These are phyloP conservation scores for Tanozyma kutaoensis DNA, from an alignment of 805 yeast species.

Conservation along the genomic window DNA sequence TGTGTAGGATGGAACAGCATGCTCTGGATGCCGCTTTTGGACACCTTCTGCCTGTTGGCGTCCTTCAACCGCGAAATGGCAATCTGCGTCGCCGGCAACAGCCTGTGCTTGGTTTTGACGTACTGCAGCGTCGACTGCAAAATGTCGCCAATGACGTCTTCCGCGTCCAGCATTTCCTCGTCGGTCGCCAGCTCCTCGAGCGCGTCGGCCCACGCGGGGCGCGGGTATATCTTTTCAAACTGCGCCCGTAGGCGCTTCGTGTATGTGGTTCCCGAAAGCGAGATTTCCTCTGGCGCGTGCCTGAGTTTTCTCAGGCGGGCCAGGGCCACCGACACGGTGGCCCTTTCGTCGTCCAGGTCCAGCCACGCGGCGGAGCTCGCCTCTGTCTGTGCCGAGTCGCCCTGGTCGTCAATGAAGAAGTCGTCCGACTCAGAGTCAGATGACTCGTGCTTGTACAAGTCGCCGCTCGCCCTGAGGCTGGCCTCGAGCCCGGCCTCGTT, in stretches of 20 bases:
- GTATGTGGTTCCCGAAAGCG: constrained; percentile 48
- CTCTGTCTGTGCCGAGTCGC: constrained; percentile 30
- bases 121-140: constrained; percentile 22
- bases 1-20: constrained; percentile 74
- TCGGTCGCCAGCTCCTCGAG: constrained; percentile 10
- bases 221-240: constrained; percentile 59
- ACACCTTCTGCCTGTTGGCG: constrained; percentile 58
- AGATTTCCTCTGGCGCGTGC: constrained; percentile 36
- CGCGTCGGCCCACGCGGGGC: constrained; percentile 68
- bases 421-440: constrained; percentile 22
- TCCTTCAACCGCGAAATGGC: constrained; percentile 79
- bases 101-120: constrained; percentile 29
- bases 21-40: constrained; percentile 76
- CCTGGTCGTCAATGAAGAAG: constrained; percentile 32
- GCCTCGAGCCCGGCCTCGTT: constrained; percentile 63
- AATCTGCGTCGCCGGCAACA: constrained; percentile 57
- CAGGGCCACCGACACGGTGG: constrained; percentile 42
- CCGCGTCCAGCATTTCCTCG: constrained; percentile 2
- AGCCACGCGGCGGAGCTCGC: constrained; percentile 55
- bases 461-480: constrained; percentile 48
- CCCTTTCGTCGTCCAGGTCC: constrained; percentile 82
- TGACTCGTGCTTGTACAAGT: constrained; percentile 34
- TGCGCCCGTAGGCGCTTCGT: constrained; percentile 58
- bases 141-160: constrained; percentile 18
- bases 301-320: constrained; percentile 65